Percentiles rank a stretch among this genome's conserved stretches.
These are phyloP conservation scores for Amanita subjunquillea DNA, from an alignment of 768 basidiomycete species.

Conservation along the genomic window DNA sequence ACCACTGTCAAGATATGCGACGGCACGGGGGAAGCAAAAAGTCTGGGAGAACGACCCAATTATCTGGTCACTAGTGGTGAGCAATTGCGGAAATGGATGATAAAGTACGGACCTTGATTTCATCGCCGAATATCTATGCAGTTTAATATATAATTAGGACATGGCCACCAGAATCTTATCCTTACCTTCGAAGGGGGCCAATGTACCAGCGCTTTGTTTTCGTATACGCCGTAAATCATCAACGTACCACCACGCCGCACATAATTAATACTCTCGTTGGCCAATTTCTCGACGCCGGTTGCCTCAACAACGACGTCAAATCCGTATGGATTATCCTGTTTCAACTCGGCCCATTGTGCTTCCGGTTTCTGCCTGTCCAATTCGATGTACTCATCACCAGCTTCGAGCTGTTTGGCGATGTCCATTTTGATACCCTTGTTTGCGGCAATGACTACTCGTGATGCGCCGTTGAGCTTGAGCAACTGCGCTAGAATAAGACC, in stretches of 20 bases:
- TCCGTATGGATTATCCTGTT: slow-evolving; percentile 74
- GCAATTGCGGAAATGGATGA: not conserved
- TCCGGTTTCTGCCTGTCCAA: slow-evolving; percentile 68
- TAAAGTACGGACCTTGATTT: slow-evolving; percentile 26
- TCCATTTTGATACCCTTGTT: slow-evolving; percentile 91
- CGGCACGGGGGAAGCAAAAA: slow-evolving; percentile 83
- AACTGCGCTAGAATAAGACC: slow-evolving; percentile 78
- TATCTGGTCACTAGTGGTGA: slow-evolving; percentile 36
- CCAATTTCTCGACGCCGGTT: slow-evolving; percentile 73
- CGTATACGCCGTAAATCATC: slow-evolving; percentile 88
- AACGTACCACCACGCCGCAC: slow-evolving; percentile 78
- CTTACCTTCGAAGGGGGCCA: slow-evolving; percentile 85
- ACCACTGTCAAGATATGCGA: slow-evolving; percentile 81
- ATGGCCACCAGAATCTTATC: slow-evolving; percentile 1
- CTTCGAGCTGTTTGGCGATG: slow-evolving; percentile 68
- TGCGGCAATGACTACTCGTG: slow-evolving; percentile 72
- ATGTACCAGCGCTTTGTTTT: slow-evolving; percentile 72
- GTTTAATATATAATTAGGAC: not conserved
- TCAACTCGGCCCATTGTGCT: slow-evolving; percentile 72
- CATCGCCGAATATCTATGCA: slow-evolving; percentile 56
- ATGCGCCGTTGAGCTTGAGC: slow-evolving; percentile 78
- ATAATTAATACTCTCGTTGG: slow-evolving; percentile 85
- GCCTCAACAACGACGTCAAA: slow-evolving; percentile 75
- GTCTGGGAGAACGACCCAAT: slow-evolving; percentile 88
- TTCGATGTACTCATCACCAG: slow-evolving; percentile 80